Base-by-base conservation (phyloP, 2,329 filamentous ascomycete species). In the Aspergillus udagawae region DNA sequence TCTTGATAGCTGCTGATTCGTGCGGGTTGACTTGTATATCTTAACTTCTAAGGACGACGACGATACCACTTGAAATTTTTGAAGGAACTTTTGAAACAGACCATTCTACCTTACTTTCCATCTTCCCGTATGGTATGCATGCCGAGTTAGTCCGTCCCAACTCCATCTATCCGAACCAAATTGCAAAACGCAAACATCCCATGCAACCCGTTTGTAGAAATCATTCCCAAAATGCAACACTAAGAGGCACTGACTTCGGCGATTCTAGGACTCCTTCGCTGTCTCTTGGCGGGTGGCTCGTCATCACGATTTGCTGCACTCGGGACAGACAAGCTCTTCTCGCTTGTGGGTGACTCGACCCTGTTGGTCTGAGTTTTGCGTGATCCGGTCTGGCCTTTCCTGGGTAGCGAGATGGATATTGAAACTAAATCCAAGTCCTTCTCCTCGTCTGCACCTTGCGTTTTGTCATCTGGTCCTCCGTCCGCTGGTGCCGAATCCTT, bases 241-340 rank as follows among this genome's bases (percentile, higher is more conserved):
- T 56, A 29, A 17, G 52, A 21, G 8, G 49, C 32, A 38, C 32
- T 23, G 23, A 41, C 42, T 20, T 23, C 50, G 23, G 49, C 32
- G 10, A 63, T 63, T 51, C 63, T 65, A 48, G 70, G 66, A 53
- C 67, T 70, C 6, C 65, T 65, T 20, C 72, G 67, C 27, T 69
- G 66, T 55, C 69, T 71, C 54, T 75, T 75, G n/a, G 67, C 45
- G 17, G 72, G 73, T 1, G 69, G 70, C 45, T 73, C 72, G 21
- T 66, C 62, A 20, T 67, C 65, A 8, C 63, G 56, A 32, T 66
- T 62, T 17, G 57, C 51, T 20, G 55, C 52, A 12, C 58, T 57
- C 48, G 65, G 61, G 32, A 67, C 60, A 52, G 59, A 59, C 49
- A 63, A 61, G 23, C 56, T 59, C n/a, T 60, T 63, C 10, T 67